Evolutionary conservation across 306 rosid genomes (phyloP), one percentile per base, ranked within the genome.

Genomic region (Comarum palustre): DNA sequence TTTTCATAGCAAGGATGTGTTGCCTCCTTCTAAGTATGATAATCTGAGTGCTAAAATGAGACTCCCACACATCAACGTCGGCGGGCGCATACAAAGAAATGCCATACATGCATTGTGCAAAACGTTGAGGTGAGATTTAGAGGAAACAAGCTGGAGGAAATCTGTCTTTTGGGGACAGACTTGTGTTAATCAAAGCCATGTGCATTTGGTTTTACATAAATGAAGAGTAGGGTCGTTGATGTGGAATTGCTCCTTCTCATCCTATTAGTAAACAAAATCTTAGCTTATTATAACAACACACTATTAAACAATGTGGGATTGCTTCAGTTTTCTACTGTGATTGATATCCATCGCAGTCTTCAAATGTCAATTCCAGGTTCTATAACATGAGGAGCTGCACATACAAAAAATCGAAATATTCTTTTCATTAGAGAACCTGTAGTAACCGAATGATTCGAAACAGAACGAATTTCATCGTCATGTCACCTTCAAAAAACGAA

Each of bases 211-310:
- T 66, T 72, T 38, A 16, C 52, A 60, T 6, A 52, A 7, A 78
- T 24, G 50, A 80, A 48, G 31, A 7, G 86, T 71, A 47, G 81
- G 86, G 80, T 47, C 80, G 51, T 14, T 32, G 54, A 65, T 57
- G 32, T 50, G 34, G 24, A 66, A 15, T 16, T 15, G 69, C 38
- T 66, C 57, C 66, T 58, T 34, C 73, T 20, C 48, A 60, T 36
- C 58, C 39, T 20, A 5, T 8, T 12, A 36, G 31, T 51, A 13
- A 1, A n/a, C 64, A 14, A 27, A 61, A 61, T 31, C 22, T 16
- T 8, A 16, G 20, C 5, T 39, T 52, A 6, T 0, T 8, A 38
- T 38, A 39, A 69, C 27, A 25, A 38, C 34, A 59, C 38, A 29
- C 55, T 14, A 46, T 12, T 36, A 68, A 34, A 43, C 66, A 75